These are phyloP conservation scores for Sporisorium iseilematis-ciliati DNA, from an alignment of 1,284 basidiomycete genomes.

Conservation along the genomic window DNA sequence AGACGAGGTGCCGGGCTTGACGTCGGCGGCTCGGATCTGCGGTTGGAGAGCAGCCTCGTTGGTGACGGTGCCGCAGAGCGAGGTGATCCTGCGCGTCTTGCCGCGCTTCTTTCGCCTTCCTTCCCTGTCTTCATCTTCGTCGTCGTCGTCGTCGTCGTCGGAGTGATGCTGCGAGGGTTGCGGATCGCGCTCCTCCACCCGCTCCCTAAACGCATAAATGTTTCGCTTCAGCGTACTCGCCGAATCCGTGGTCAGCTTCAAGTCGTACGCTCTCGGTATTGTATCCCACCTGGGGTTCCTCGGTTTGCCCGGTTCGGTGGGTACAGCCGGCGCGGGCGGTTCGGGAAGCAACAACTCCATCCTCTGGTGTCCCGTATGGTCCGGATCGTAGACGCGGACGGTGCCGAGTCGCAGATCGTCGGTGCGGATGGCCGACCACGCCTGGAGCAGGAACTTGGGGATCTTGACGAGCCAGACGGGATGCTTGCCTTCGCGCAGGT, in stretches of 20 bases:
- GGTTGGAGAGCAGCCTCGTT: conserved; percentile 66
- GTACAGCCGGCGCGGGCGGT: conserved; percentile 51
- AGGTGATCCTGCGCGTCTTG: conserved; percentile 41
- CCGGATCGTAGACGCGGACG: conserved; percentile 72
- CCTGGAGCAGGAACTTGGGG: conserved; percentile 73
- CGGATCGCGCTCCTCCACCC: conserved; percentile 36
- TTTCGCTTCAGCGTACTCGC: conserved; percentile 53
- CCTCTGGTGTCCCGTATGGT: conserved; percentile 60
- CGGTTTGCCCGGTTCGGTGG: conserved; percentile 34
- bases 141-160: conserved; percentile 26
- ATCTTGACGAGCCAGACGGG: conserved; percentile 71
- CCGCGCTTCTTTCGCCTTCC: conserved; percentile 28
- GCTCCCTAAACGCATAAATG: conserved; percentile 65
- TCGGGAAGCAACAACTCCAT: conserved; percentile 67
- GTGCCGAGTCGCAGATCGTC: conserved; percentile 72
- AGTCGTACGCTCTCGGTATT: conserved; percentile 61
- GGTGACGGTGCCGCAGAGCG: conserved; percentile 60
- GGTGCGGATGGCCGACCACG: conserved; percentile 72
- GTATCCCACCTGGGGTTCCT: conserved; percentile 38
- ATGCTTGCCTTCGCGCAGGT: conserved; percentile 51
- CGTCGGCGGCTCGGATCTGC: conserved; percentile 35
- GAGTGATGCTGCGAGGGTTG: conserved; percentile 34
- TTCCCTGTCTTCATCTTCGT: not conserved
- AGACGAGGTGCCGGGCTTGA: conserved; percentile 13
- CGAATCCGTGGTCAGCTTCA: conserved; percentile 59